These are phyloP conservation scores for Rosa chinensis DNA, from an alignment of 306 rosid genomes.

Conservation along the genomic window DNA sequence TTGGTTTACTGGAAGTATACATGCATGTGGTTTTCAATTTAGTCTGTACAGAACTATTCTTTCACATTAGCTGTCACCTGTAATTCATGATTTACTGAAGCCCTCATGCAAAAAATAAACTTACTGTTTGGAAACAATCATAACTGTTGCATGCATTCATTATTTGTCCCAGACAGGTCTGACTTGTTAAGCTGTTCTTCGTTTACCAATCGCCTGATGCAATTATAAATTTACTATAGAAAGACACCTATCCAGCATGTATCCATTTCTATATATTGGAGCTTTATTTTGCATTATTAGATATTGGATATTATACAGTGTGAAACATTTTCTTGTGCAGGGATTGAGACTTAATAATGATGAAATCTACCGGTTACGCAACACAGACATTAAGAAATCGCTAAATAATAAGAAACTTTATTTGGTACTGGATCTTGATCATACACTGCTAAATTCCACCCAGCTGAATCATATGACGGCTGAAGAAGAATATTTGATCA, in stretches of 20 bases:
- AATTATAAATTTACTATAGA: not conserved
- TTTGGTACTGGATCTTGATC: slow-evolving; percentile 90
- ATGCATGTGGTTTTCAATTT: not conserved
- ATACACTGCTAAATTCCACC: slow-evolving; percentile 77
- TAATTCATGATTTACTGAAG: not conserved
- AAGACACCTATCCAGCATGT: not conserved
- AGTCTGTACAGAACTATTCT: not conserved
- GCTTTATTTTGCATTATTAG: not conserved
- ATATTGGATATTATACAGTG: not conserved
- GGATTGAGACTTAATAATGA: slow-evolving; percentile 74
- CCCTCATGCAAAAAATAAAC: not conserved
- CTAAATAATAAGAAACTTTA: slow-evolving; percentile 55
- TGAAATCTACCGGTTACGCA: slow-evolving; percentile 64
- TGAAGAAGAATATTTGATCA: slow-evolving; percentile 61
- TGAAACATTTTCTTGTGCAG: slow-evolving; percentile 32
- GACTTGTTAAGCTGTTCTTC: not conserved
- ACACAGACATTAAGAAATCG: slow-evolving; percentile 61
- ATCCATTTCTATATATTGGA: not conserved
- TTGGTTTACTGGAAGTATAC: not conserved
- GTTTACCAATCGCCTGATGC: not conserved
- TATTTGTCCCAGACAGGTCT: not conserved
- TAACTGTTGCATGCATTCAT: not conserved
- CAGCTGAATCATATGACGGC: slow-evolving; percentile 46
- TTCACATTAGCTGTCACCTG: not conserved
- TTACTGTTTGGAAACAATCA: not conserved